Conservation (phyloP, 257 asterid species). For the Lavandula angustifolia region DNA sequence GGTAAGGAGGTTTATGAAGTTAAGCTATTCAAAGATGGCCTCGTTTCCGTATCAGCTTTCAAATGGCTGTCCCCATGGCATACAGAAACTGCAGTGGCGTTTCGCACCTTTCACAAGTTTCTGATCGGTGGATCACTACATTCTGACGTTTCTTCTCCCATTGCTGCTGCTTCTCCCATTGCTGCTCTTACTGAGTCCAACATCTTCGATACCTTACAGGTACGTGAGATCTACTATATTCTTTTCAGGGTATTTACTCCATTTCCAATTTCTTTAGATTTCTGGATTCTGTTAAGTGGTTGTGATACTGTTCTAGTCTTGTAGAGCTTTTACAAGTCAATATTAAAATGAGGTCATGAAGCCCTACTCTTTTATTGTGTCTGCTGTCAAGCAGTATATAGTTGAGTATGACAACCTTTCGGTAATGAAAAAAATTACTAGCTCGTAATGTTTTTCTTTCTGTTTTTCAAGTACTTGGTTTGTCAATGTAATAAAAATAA, state of each 20-base stretch:
- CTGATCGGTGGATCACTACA: conserved; percentile 69
- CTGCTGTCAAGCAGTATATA: conserved; percentile 17
- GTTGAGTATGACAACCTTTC: conserved; percentile 22
- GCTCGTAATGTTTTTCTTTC: background rate
- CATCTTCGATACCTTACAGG: conserved; percentile 66
- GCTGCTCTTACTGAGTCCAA: conserved; percentile 46
- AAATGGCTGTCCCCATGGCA: conserved; percentile 96
- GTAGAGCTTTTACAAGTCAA: conserved; percentile 6
- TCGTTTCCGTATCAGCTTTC: conserved; percentile 80
- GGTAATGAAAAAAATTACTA: conserved; percentile 8
- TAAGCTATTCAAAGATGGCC: conserved; percentile 74
- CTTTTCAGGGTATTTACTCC: conserved; percentile 22
- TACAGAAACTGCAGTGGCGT: conserved; percentile 90
- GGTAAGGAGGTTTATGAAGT: conserved; percentile 50
- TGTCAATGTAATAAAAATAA: background rate
- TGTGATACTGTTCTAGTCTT: conserved; percentile 24
- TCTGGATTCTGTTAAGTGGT: conserved; percentile 10
- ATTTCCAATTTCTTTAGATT: conserved; percentile 4
- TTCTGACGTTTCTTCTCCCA: conserved; percentile 44
- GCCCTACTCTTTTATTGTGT: conserved; percentile 11
- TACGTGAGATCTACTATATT: conserved; percentile 28
- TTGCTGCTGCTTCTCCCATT: conserved; percentile 40
- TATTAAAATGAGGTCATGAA: conserved; percentile 22
- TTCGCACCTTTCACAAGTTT: conserved; percentile 79
- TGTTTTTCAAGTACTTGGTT: conserved; percentile 9